Evolutionary conservation across 1,139 yeast genomes (phyloP).

Genomic region (Zygoascus sp.): DNA sequence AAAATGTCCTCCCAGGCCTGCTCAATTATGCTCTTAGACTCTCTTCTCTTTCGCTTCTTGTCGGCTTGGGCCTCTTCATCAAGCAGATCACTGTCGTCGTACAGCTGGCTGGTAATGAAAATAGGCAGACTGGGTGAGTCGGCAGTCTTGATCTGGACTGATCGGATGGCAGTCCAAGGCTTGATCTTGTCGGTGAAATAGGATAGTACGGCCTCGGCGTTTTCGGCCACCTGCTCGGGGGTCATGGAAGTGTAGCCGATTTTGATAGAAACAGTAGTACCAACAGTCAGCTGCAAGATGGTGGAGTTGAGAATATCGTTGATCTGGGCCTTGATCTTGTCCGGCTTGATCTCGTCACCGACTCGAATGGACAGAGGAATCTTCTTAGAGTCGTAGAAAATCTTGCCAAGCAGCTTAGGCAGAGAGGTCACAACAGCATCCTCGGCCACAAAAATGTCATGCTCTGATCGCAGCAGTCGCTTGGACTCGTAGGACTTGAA

Average conservation of each 20-base stretch:
- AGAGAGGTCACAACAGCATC: slow-evolving; percentile 73
- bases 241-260: slow-evolving; percentile 53
- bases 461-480: slow-evolving; percentile 35
- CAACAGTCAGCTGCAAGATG: slow-evolving; percentile 66
- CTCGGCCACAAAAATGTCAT: slow-evolving; percentile 76
- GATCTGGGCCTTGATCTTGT: slow-evolving; percentile 57
- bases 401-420: slow-evolving; percentile 80
- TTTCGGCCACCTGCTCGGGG: slow-evolving; percentile 43
- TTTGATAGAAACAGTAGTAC: slow-evolving; percentile 60
- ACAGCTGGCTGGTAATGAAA: slow-evolving; percentile 60
- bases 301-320: slow-evolving; percentile 56
- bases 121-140: slow-evolving; percentile 82
- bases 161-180: slow-evolving; percentile 42
- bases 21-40: slow-evolving; percentile 29
- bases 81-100: slow-evolving; percentile 42
- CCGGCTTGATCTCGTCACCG: slow-evolving; percentile 28
- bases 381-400: slow-evolving; percentile 57
- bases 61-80: slow-evolving; percentile 31
- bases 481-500: slow-evolving; percentile 43
- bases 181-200: slow-evolving; percentile 42
- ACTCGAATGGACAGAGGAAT: slow-evolving; percentile 63
- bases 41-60: slow-evolving; percentile 36
- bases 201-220: slow-evolving; percentile 53
- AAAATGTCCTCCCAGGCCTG: slow-evolving; percentile 68
- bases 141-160: slow-evolving; percentile 63